Conservation (phyloP, 129 eudicot species). For the Flaveria robusta region DNA sequence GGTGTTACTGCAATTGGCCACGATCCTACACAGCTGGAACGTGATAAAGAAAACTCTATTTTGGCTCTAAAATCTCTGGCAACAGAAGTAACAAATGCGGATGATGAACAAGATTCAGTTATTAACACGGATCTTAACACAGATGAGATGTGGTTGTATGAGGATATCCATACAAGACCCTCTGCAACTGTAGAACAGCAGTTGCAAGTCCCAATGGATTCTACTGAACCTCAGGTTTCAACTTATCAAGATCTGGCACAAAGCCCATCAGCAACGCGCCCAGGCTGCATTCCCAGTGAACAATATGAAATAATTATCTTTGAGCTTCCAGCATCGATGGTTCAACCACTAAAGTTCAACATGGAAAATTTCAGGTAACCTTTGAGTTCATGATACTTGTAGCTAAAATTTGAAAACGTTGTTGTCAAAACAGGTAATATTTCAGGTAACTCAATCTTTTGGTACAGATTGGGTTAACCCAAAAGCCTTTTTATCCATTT, state of each 20-base stretch:
- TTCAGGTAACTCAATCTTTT: neutral
- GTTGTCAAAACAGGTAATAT: neutral
- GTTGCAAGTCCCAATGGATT: slow-evolving; percentile 45
- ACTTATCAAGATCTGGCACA: slow-evolving; percentile 50
- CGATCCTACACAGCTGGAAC: slow-evolving; percentile 46
- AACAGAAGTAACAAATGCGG: slow-evolving; percentile 49
- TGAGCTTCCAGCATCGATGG: slow-evolving; percentile 89
- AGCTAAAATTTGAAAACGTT: neutral
- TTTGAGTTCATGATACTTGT: slow-evolving; percentile 19
- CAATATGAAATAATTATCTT: slow-evolving; percentile 75
- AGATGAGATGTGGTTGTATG: slow-evolving; percentile 48
- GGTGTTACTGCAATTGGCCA: slow-evolving; percentile 69
- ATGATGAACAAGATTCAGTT: slow-evolving; percentile 57
- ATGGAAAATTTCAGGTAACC: slow-evolving; percentile 88
- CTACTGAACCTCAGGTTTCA: slow-evolving; percentile 48
- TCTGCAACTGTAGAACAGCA: slow-evolving; percentile 55
- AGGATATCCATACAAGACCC: slow-evolving; percentile 49
- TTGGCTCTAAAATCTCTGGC: slow-evolving; percentile 78
- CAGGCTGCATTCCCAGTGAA: slow-evolving; percentile 72
- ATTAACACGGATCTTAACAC: slow-evolving; percentile 40
- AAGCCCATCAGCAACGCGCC: slow-evolving; percentile 59
- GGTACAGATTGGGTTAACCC: neutral
- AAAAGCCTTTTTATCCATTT: neutral
- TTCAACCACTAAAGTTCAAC: slow-evolving; percentile 70
- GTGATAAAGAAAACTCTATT: slow-evolving; percentile 48